These are phyloP conservation scores for Fusarium redolens DNA, from an alignment of 2,329 filamentous ascomycete genomes.

Conservation along the genomic window DNA sequence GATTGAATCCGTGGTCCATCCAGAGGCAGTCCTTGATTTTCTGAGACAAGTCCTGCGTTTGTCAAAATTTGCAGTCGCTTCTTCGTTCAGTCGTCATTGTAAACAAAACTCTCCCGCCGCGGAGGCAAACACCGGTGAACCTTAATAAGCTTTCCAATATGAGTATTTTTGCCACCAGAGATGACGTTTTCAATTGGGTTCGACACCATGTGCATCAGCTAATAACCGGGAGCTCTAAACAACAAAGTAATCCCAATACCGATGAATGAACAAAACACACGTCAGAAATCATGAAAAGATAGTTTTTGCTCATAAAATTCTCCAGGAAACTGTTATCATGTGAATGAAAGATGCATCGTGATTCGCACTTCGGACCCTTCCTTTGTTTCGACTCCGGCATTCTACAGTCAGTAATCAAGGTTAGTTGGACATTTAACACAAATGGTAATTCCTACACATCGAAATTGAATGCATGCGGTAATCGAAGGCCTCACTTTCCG, in stretches of 20 bases:
- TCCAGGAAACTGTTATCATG: not conserved
- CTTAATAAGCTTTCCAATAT: not conserved
- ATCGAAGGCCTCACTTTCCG: too few relatives aligned
- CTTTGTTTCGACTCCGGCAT: not conserved
- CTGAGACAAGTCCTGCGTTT: not conserved
- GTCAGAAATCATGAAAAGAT: not conserved
- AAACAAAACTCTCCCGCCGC: not conserved
- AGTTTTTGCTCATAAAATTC: not conserved
- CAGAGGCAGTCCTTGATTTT: not conserved
- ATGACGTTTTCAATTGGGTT: not conserved
- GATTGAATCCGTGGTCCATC: not conserved
- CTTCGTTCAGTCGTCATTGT: not conserved
- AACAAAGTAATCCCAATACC: not conserved
- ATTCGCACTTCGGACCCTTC: not conserved
- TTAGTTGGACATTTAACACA: not conserved
- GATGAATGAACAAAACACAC: not conserved
- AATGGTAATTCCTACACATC: not conserved
- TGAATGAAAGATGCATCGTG: not conserved
- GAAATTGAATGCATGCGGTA: not conserved
- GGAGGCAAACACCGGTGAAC: not conserved
- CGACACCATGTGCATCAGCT: not conserved
- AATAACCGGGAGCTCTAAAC: not conserved
- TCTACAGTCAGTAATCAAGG: not conserved
- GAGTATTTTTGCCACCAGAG: not conserved
- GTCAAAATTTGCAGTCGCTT: not conserved